Evolutionary conservation across 495 filamentous ascomycete species (phyloP), one percentile per base, ranked within the genome.

Genomic region (Tetracladium marchalianum): DNA sequence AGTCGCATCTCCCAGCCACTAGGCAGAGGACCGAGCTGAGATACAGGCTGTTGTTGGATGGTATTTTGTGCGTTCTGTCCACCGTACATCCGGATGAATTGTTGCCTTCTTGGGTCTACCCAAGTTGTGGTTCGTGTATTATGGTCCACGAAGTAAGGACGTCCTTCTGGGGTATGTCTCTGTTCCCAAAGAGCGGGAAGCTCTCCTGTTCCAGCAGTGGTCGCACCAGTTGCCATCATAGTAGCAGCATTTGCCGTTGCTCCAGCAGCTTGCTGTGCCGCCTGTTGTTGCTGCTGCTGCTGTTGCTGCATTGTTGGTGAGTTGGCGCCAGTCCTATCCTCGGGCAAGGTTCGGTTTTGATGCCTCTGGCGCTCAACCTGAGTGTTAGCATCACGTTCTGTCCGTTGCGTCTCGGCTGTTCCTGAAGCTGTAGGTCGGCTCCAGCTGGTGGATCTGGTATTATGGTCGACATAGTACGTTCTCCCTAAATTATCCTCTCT

Each of bases 1-100:
- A 98, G 78, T 47, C 92, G 85, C 92, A 98, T 98, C 71, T 98
- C 92, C 92, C 92, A 98, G 15, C 92, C 92, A 62, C 90, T 96
- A 11, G 92, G 92, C 35, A 98, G 63, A 22, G 92, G 90, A n/a
- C 92, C 92, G 31, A 98, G 76, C 62, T 97, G 93, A 1, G 92
- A 98, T 17, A 97, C 93, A 1, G 93, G 92, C 67, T 97, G 92
- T 52, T 95, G 90, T 61, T 96, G 90, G 54, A 96, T 94, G 17
- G 84, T 90, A 51, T 84, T 92, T 60, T 78, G 87, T 34, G 77
- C 75, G 50, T 76, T 83, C 46, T 81, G 77, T 12, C 83, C 82
- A 5, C 87, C 90, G 59, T 96, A 97, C 88, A 94, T 96, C 31
- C 92, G 77, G 50, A 98, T 96, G 66, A 95, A 98, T 63, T 97